Evolutionary conservation across 2,329 filamentous ascomycete genomes (phyloP), one percentile per base, ranked within the genome.

Genomic region (Fusarium kyushuense): DNA sequence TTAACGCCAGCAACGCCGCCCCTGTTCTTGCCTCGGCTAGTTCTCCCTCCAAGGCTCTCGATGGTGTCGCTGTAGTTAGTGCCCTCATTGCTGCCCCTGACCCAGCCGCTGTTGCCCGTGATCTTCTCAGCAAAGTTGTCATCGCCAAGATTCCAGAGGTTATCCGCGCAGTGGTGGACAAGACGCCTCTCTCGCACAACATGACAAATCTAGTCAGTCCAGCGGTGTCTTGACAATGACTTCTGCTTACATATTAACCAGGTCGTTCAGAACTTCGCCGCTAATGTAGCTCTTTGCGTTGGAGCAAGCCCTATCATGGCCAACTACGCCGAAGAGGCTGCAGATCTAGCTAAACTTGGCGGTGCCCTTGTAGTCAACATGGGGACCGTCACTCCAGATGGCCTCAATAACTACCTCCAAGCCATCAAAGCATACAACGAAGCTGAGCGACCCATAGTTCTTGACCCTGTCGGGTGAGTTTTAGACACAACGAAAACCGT

Each of bases 281-380:
- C 96, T 53, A 97, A 97, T 75, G 90, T 97, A 5, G 93, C 93
- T 38, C 85, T 97, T 17, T 88, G 91, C 33, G 85, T 96, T 53
- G 95, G 95, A 35, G 92, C 92, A 14, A 96, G 92, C 21, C 95
- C 95, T 38, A 97, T 97, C 78, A 98, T 98, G 95, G 90, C 94
- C 10, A 94, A 92, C 77, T 92, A 94, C 73, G 92, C 90, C 27
- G 87, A 89, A 51, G 95, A 98, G 83, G 94, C 94, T 0, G 77
- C 81, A 10, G 94, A 97, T 74, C 85, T 98, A n/a, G 89, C 91
- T 14, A 85, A 84, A 30, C 85, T 96, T 1, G 90, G 90, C 36
- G 93, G 92, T 13, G 88, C 90, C 1, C 86, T 98, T 2, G 91
- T 98, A 45, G 86, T 98, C 75, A 98, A 98, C 80, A 97, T 97